These are phyloP conservation scores for Epichloe coenophiala DNA, from an alignment of 2,329 filamentous ascomycete species.

Conservation along the genomic window DNA sequence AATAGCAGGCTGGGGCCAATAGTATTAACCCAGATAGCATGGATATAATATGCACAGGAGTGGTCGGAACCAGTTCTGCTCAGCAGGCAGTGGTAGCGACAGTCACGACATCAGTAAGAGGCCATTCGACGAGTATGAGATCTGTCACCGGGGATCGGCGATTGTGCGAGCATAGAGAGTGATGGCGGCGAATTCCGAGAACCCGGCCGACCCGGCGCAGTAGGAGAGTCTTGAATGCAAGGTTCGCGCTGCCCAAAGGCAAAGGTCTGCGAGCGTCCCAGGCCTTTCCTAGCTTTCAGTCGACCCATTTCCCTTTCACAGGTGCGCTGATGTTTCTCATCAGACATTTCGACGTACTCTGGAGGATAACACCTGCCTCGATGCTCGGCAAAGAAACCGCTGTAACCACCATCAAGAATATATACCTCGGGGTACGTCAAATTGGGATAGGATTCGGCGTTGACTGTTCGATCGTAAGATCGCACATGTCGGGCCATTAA, in stretches of 20 bases:
- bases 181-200: conserved; percentile 23
- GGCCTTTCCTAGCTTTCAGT: conserved; percentile 76
- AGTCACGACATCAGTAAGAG: conserved; percentile 37
- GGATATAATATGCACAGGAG: conserved; percentile 9
- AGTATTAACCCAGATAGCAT: conserved; percentile 9
- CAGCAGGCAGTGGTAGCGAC: conserved; percentile 14
- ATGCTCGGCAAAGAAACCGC: conserved; percentile 74
- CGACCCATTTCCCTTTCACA: conserved; percentile 93
- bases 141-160: conserved; percentile 33
- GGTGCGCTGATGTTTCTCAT: conserved; percentile 78
- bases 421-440: conserved; percentile 96
- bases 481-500: conserved; percentile 93
- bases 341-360: conserved; percentile 94
- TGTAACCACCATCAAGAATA: conserved; percentile 93
- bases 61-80: conserved; percentile 10
- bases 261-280: conserved; percentile 83
- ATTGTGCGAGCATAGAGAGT: conserved; percentile 31
- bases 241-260: conserved; percentile 68
- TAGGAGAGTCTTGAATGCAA: conserved; percentile 46
- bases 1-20: neutral
- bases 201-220: conserved; percentile 31
- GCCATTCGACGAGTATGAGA: conserved; percentile 47
- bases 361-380: conserved; percentile 77
- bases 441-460: conserved; percentile 73
- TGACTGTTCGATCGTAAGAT: conserved; percentile 72